Percentiles rank a stretch among this genome's conserved stretches.
phyloP scores from a whole-genome alignment of 2,329 filamentous ascomycete genomes.

The Trichoderma semiorbis region DNA sequence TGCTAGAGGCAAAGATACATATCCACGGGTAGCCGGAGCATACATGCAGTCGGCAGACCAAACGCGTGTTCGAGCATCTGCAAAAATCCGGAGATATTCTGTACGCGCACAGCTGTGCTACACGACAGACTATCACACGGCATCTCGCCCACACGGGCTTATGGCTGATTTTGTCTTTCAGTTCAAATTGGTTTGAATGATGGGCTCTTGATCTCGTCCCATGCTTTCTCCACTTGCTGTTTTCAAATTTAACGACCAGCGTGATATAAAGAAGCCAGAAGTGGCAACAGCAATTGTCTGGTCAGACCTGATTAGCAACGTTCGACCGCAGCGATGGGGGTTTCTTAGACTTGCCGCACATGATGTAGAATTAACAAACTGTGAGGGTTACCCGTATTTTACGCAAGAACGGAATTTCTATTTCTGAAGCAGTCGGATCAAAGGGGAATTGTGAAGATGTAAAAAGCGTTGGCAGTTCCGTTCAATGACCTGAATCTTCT shows the following conservation, averaged over 20 bases:
- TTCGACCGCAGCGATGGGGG: not conserved
- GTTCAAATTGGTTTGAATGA: not conserved
- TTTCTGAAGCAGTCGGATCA: not conserved
- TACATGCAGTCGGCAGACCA: not conserved
- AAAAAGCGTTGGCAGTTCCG: not conserved
- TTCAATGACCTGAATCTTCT: not conserved
- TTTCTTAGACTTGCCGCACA: not conserved
- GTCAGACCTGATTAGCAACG: not conserved
- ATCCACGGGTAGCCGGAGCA: not conserved
- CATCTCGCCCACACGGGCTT: not conserved
- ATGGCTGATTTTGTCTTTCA: not conserved
- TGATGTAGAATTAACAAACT: not conserved
- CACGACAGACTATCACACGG: not conserved
- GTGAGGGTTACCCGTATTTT: no score
- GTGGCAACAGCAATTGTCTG: not conserved
- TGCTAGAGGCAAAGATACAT: not conserved
- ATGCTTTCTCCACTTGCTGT: not conserved
- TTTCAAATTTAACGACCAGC: not conserved
- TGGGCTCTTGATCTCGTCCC: not conserved
- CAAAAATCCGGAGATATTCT: not conserved
- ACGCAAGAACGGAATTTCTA: not conserved
- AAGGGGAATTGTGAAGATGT: not conserved
- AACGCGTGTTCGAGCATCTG: not conserved
- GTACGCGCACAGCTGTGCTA: not conserved
- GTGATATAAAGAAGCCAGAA: not conserved